Evolutionary conservation across 805 yeast species (phyloP), one percentile per base, ranked within the genome.

Genomic region (Kodamaea kaohsiungensis): DNA sequence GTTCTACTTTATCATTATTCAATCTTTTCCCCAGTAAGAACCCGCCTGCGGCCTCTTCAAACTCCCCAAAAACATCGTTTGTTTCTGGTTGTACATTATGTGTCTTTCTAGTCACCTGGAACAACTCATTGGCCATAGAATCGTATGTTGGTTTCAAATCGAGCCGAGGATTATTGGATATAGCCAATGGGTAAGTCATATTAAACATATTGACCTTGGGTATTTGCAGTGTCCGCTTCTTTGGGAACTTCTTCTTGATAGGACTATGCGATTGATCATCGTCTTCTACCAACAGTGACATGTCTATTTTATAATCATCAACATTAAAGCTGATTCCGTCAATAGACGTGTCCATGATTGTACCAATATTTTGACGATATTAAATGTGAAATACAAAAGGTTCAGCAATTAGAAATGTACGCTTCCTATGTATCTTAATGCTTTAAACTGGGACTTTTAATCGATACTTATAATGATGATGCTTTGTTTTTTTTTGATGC

Each of bases 1-100:
- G 73, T 35, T 70, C 73, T 40, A 76, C 66, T 55, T 76, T 76
- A 56, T 68, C 64, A 52, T 73, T 72, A 43, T 66, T 65, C 30
- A 74, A 61, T 53, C 65, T 49, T 42, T 61, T 59, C 9, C 60
- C 62, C 27, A 52, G 49, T 30, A 60, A 56, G 30, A 62, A 54
- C 27, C 56, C 58, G 19, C 54, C 61, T 17, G 38, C 30, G 43
- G 38, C 43, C 35, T 25, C 40, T 15, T 48, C 64, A 27, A 63
- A 56, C 46, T 58, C 65, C 46, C 61, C 61, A 0, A 73, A 40
- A 3, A 40, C 68, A 25, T 66, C 66, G 39, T 37, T 43, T 39
- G 51, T 25, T 9, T 8, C 35, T 12, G 45, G 45, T 19, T n/a
- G 22, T 22, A 40, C 45, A 9, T 10, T 39, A 39, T 40, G 17